Percentiles rank a stretch among this genome's conserved stretches.
Conservation (phyloP, 2,329 filamentous ascomycete species). For the Fusarium mexicanum region DNA sequence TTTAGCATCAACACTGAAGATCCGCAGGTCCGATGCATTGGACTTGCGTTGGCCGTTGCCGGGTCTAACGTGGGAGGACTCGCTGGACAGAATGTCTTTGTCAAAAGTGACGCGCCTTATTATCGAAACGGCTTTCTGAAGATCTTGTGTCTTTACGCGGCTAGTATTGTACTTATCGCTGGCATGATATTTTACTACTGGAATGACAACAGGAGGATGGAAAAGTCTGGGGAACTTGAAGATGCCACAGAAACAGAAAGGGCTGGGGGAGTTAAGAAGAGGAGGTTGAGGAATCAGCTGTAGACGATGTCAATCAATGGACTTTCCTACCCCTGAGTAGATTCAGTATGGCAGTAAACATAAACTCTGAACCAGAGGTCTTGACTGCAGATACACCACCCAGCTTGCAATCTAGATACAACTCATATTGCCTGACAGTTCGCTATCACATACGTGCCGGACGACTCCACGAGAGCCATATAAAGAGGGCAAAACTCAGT, state of each 20-base stretch:
- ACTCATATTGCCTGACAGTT: not conserved
- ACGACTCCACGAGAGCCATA: too few relatives aligned
- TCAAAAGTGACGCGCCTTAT: not conserved
- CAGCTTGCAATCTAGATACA: not conserved
- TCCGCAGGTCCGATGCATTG: not conserved
- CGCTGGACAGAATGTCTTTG: not conserved
- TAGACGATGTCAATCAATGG: not conserved
- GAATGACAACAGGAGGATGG: not conserved
- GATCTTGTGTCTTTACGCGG: not conserved
- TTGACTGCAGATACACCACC: not conserved
- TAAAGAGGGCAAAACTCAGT: not conserved
- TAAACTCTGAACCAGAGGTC: not conserved
- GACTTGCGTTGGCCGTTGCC: not conserved
- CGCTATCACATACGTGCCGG: rapidly evolving
- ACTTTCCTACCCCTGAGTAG: rapidly evolving
- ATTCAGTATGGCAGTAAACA: too few relatives aligned
- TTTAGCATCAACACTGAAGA: not conserved
- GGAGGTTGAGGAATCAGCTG: not conserved
- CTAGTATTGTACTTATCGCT: constrained; percentile 1
- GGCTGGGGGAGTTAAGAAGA: rapidly evolving
- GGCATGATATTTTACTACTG: constrained; percentile 14
- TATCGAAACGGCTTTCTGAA: not conserved
- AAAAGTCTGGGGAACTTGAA: not conserved
- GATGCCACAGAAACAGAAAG: rapidly evolving
- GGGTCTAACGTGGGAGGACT: not conserved